These are phyloP conservation scores for Aspergillus ochraceus DNA, from an alignment of 2,329 filamentous ascomycete genomes.

Conservation along the genomic window DNA sequence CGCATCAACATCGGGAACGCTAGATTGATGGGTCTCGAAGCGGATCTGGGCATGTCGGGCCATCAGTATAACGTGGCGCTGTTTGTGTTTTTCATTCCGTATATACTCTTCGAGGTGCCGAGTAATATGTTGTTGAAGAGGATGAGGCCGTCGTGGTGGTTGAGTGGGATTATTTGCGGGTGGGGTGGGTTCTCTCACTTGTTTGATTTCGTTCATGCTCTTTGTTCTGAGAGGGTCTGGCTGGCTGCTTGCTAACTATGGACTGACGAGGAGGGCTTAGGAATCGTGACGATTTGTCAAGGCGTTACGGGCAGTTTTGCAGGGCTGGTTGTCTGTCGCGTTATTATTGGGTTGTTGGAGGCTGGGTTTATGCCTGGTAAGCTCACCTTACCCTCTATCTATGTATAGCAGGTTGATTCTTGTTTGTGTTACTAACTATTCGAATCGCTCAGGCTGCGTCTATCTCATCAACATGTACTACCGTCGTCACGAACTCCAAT, in stretches of 20 bases:
- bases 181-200: conserved; percentile 31
- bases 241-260: not conserved
- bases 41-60: conserved; percentile 44
- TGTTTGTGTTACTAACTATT: not conserved
- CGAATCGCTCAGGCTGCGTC: conserved; percentile 23
- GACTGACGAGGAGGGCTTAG: conserved; percentile 19
- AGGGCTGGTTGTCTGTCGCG: conserved; percentile 38
- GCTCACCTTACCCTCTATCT: too few relatives aligned
- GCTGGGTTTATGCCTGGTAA: conserved; percentile 40
- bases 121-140: conserved; percentile 49
- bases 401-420: not conserved
- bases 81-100: conserved; percentile 49
- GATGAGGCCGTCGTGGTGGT: conserved; percentile 42
- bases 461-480: conserved; percentile 42
- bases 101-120: conserved; percentile 48
- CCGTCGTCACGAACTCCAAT: conserved; percentile 41
- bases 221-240: too few relatives aligned
- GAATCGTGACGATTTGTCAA: conserved; percentile 45
- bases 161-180: conserved; percentile 44
- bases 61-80: conserved; percentile 46
- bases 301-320: conserved; percentile 42
- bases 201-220: not conserved
- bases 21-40: conserved; percentile 45
- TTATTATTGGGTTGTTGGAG: conserved; percentile 40
- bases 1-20: conserved; percentile 53